A percentile compares a stretch with the other conserved stretches of the same genome.
Evolutionary conservation across 2,329 filamentous ascomycete species (phyloP).

Genomic region (Fusarium ramigenum): DNA sequence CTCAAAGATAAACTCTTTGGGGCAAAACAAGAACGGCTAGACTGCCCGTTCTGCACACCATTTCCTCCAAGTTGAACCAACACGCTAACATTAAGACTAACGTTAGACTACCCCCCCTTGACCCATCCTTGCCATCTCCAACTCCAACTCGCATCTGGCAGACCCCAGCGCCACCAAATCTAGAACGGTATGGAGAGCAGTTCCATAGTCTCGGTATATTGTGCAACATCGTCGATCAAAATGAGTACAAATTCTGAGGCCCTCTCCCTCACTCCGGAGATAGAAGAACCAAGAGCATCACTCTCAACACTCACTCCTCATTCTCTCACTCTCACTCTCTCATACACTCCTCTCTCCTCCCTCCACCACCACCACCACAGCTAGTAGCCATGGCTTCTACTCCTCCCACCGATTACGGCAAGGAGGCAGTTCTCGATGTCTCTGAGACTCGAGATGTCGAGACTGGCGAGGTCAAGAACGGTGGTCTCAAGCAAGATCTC

Average conservation of each 20-base stretch:
- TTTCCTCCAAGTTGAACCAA: not conserved
- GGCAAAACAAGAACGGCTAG: conserved; percentile 22
- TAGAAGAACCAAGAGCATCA: conserved; percentile 33
- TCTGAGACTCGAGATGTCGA: conserved; percentile 28
- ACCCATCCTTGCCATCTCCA: conserved; percentile 19
- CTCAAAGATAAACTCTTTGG: conserved; percentile 27
- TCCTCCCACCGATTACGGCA: conserved; percentile 32
- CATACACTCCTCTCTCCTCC: conserved; percentile 2
- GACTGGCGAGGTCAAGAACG: conserved; percentile 32
- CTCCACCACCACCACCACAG: not conserved
- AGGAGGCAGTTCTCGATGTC: conserved; percentile 34
- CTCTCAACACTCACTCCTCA: conserved; percentile 16
- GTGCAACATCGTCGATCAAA: conserved; percentile 6
- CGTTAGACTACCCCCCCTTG: not conserved
- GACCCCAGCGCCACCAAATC: conserved; percentile 28
- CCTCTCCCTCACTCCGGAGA: conserved; percentile 3
- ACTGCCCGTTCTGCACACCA: conserved; percentile 35
- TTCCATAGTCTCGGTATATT: conserved; percentile 6
- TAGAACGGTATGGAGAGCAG: conserved; percentile 22
- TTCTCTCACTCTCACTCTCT: not conserved
- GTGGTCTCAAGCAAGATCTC: conserved; percentile 64
- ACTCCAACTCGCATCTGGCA: conserved; percentile 1
- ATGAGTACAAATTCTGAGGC: conserved; percentile 32
- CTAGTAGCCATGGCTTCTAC: conserved; percentile 28
- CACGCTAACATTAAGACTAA: not conserved